phyloP scores from a whole-genome alignment of 768 basidiomycete species.

The Daedaleopsis sinensis region DNA sequence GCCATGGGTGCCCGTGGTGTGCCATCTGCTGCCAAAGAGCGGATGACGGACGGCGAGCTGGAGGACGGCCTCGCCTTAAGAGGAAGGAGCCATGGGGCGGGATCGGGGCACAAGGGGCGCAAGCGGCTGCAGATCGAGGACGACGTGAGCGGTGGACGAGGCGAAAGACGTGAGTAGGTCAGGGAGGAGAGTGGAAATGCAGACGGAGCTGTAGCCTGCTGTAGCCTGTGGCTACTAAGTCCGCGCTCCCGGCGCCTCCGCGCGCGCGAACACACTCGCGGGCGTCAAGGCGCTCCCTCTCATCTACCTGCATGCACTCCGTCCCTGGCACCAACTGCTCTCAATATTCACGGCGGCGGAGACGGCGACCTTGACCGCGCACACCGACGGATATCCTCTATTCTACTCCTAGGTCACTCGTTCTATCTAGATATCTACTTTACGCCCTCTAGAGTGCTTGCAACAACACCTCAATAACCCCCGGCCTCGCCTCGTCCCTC shows the following conservation, averaged over 20 bases:
- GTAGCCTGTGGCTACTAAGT: slow-evolving; percentile 6
- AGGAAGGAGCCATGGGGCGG: no score
- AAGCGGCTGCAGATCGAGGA: no score
- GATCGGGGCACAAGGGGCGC: no score
- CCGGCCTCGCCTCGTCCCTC: neutral
- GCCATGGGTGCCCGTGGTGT: no score
- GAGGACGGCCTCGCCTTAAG: no score
- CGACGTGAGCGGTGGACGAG: no score
- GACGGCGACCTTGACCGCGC: slow-evolving; percentile 2
- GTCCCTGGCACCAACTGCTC: neutral
- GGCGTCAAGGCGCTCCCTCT: slow-evolving; percentile 7
- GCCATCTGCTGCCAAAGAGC: no score
- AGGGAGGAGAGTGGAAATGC: neutral
- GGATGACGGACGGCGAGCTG: no score
- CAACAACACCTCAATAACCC: neutral
- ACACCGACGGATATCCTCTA: neutral
- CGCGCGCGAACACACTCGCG: slow-evolving; percentile 2
- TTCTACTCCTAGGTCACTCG: neutral
- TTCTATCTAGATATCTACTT: slow-evolving; percentile 1
- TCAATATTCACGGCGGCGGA: slow-evolving; percentile 10
- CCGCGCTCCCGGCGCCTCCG: slow-evolving; percentile 1
- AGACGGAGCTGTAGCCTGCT: neutral
- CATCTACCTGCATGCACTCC: slow-evolving; percentile 4
- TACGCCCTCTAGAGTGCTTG: slow-evolving; percentile 2
- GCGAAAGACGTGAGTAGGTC: slow-evolving; percentile 6